phyloP scores from a whole-genome alignment of 1,284 basidiomycete species.

The Pholiota adiposa region DNA sequence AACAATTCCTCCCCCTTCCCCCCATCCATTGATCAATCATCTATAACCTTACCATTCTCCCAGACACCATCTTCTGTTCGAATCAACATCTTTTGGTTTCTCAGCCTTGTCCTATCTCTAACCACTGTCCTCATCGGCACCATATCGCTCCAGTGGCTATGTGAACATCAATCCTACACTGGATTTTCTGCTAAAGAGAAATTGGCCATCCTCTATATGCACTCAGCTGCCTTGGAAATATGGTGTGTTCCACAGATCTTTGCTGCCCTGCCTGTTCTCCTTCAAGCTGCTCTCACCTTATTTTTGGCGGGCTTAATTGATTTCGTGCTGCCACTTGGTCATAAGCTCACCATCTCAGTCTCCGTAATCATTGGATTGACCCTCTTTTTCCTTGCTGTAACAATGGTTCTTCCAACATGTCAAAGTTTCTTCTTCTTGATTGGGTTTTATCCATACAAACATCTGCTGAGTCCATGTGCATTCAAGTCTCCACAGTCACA shows the following conservation, averaged over 20 bases:
- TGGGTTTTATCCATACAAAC: not conserved
- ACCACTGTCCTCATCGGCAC: conserved; percentile 25
- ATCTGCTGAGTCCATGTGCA: conserved; percentile 14
- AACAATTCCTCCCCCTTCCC: conserved; percentile 1
- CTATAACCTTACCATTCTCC: not conserved
- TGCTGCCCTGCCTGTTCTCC: conserved; percentile 26
- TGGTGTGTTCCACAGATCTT: conserved; percentile 30
- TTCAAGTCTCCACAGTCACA: conserved; percentile 20
- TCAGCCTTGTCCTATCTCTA: conserved; percentile 29
- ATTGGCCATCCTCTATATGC: conserved; percentile 25
- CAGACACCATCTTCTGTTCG: conserved; percentile 12
- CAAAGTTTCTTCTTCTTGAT: conserved; percentile 7
- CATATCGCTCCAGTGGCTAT: conserved; percentile 27
- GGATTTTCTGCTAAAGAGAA: conserved; percentile 16
- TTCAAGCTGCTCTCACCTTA: conserved; percentile 27
- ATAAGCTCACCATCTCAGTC: conserved; percentile 20
- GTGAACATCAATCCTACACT: conserved; percentile 22
- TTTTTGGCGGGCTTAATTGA: conserved; percentile 30
- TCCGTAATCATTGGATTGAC: conserved; percentile 19
- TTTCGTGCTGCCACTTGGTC: conserved; percentile 24
- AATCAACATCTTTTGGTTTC: conserved; percentile 28
- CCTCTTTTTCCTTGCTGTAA: conserved; percentile 21
- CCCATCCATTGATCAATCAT: not conserved
- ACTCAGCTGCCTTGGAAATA: conserved; percentile 23
- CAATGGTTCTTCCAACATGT: conserved; percentile 23